These are phyloP conservation scores for Amanita fuliginea DNA, from an alignment of 768 basidiomycete genomes.

Conservation along the genomic window DNA sequence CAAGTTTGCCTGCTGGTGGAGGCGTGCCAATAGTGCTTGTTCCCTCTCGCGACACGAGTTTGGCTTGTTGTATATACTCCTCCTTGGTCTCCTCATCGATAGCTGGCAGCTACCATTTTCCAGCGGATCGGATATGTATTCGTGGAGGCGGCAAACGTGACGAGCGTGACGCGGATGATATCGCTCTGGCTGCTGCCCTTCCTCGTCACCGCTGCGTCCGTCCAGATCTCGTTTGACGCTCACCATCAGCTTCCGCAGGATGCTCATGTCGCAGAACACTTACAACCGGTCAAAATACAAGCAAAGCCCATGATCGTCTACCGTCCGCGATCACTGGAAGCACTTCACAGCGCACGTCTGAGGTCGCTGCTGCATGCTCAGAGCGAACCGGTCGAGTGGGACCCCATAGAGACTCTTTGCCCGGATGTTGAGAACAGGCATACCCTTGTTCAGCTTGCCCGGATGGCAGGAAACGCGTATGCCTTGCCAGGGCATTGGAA, in stretches of 20 bases:
- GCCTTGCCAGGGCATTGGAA: conserved; percentile 53
- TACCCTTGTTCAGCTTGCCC: conserved; percentile 73
- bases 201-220: conserved; percentile 8
- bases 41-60: conserved; percentile 15
- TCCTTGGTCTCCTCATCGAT: conserved; percentile 47
- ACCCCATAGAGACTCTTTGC: conserved; percentile 47
- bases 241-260: conserved; percentile 9
- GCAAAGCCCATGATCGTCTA: conserved; percentile 47
- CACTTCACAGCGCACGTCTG: conserved; percentile 39
- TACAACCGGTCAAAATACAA: conserved; percentile 20
- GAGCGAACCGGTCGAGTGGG: conserved; percentile 56
- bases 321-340: conserved; percentile 42
- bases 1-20: conserved; percentile 39
- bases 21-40: conserved; percentile 42
- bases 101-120: conserved; percentile 27
- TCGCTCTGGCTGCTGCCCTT: conserved; percentile 5
- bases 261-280: background rate
- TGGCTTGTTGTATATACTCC: conserved; percentile 41
- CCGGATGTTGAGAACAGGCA: conserved; percentile 75
- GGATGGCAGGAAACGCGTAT: conserved; percentile 90
- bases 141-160: background rate
- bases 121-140: too few species aligned
- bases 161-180: background rate
- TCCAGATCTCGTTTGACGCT: conserved; percentile 13
- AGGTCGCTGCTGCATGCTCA: conserved; percentile 37